These are phyloP conservation scores for Trypanosoma avium DNA, from an alignment of 208 protist species.

Conservation along the genomic window DNA sequence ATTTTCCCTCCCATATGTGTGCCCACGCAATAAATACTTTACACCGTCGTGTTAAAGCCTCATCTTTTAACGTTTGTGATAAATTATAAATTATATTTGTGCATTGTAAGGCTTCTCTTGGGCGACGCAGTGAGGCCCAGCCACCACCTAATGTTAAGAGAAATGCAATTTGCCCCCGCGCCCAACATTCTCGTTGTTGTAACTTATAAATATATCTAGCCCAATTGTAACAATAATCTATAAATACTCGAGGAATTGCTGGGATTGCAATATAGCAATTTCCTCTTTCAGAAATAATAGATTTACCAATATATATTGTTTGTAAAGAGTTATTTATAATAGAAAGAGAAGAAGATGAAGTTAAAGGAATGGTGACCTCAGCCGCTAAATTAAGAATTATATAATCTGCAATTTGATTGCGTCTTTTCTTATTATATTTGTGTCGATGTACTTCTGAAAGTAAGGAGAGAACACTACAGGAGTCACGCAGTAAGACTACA, in stretches of 20 bases:
- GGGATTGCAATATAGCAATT: no score
- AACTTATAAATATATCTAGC: conserved; percentile 39
- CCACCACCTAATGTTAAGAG: conserved; percentile 72
- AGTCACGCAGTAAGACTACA: conserved; percentile 16
- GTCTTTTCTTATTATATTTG: not conserved
- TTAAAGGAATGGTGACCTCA: conserved; percentile 6
- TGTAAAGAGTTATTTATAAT: not conserved
- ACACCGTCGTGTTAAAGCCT: conserved; percentile 41
- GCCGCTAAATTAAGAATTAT: conserved; percentile 1
- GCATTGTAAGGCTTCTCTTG: conserved; percentile 54
- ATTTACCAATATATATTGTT: conserved; percentile 12
- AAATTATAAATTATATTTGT: conserved; percentile 46
- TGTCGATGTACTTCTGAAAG: conserved; percentile 4
- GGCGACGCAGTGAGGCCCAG: conserved; percentile 69
- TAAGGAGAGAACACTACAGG: conserved; percentile 13
- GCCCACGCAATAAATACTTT: conserved; percentile 77
- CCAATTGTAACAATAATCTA: conserved; percentile 41
- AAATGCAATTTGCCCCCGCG: conserved; percentile 44
- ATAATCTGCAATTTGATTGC: conserved; percentile 10
- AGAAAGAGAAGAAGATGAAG: no score
- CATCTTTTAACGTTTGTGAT: conserved; percentile 36
- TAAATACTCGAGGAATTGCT: conserved; percentile 33
- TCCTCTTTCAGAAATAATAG: not conserved
- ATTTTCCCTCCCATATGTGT: conserved; percentile 58
- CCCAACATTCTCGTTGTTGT: conserved; percentile 52